phyloP scores from a whole-genome alignment of 2,329 filamentous ascomycete species.

The Aspergillus texensis region DNA sequence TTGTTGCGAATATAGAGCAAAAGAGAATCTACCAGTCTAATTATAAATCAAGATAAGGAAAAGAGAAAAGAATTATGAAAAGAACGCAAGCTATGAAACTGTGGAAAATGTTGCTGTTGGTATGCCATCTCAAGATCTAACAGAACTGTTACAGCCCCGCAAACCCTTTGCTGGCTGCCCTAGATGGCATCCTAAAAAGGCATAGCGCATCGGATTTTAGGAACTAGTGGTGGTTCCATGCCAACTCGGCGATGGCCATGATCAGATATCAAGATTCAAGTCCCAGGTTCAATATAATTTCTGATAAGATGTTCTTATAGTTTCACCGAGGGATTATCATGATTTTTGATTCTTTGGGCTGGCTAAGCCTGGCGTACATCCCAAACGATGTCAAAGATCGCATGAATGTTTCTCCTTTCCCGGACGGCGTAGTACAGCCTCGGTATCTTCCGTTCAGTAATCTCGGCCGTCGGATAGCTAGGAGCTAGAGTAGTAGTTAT shows the following conservation, averaged over 20 bases:
- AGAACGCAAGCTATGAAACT: background rate
- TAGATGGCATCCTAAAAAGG: slow-evolving; percentile 26
- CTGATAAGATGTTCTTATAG: background rate
- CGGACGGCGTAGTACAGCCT: background rate
- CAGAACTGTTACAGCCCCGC: slow-evolving; percentile 27
- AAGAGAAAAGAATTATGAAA: background rate
- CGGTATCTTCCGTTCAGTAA: slow-evolving; percentile 12
- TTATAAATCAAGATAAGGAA: background rate
- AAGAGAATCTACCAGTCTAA: slow-evolving; percentile 7
- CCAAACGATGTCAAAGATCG: background rate
- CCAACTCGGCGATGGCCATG: background rate
- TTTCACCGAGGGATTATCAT: background rate
- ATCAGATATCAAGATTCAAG: background rate
- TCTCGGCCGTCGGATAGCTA: slow-evolving; percentile 10
- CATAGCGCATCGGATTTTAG: slow-evolving; percentile 15
- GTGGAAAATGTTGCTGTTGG: background rate
- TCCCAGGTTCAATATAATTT: background rate
- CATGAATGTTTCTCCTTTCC: background rate
- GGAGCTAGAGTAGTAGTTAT: background rate
- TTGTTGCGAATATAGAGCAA: background rate
- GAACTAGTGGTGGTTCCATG: background rate
- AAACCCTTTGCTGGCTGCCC: slow-evolving; percentile 33
- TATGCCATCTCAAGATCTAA: background rate
- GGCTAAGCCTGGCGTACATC: too few species aligned
- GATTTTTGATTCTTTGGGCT: background rate